These are phyloP conservation scores for Puccinia triticina DNA, from an alignment of 1,284 basidiomycete species.

Conservation along the genomic window DNA sequence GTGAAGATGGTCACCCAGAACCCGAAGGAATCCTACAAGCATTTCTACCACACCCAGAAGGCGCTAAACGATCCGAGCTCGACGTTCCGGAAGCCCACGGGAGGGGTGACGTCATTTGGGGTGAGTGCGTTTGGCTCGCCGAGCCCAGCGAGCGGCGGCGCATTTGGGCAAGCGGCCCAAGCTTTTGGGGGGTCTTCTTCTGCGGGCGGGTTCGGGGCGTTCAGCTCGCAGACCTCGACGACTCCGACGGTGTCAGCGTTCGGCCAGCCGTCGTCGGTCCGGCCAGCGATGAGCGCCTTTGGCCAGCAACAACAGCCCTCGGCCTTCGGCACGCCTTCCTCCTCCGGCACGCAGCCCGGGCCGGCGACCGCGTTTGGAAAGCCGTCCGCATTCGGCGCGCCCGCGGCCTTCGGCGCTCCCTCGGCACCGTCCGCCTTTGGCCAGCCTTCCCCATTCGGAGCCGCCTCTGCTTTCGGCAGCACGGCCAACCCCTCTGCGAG, in stretches of 20 bases:
- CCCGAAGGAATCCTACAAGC: constrained; percentile 28
- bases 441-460: constrained; percentile 30
- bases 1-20: constrained; percentile 22
- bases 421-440: constrained; percentile 31
- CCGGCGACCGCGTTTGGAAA: constrained; percentile 35
- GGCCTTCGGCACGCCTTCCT: constrained; percentile 26
- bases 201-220: background rate
- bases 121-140: background rate
- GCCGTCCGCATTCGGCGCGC: constrained; percentile 34
- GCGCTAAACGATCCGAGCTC: constrained; percentile 44
- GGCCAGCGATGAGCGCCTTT: constrained; percentile 41
- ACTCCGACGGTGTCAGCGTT: constrained; percentile 22
- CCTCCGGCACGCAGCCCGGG: background rate
- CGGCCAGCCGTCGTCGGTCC: constrained; percentile 24
- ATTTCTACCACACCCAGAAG: constrained; percentile 42
- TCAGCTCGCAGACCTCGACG: background rate
- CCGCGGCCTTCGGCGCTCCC: constrained; percentile 23
- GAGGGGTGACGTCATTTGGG: constrained; percentile 23
- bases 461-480: constrained; percentile 21
- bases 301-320: constrained; percentile 33
- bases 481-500: background rate
- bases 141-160: background rate
- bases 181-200: constrained; percentile 17
- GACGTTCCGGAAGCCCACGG: constrained; percentile 15
- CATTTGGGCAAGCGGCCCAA: constrained; percentile 16